These are phyloP conservation scores for Sclerotinia nivalis DNA, from an alignment of 2,329 filamentous ascomycete genomes.

Conservation along the genomic window DNA sequence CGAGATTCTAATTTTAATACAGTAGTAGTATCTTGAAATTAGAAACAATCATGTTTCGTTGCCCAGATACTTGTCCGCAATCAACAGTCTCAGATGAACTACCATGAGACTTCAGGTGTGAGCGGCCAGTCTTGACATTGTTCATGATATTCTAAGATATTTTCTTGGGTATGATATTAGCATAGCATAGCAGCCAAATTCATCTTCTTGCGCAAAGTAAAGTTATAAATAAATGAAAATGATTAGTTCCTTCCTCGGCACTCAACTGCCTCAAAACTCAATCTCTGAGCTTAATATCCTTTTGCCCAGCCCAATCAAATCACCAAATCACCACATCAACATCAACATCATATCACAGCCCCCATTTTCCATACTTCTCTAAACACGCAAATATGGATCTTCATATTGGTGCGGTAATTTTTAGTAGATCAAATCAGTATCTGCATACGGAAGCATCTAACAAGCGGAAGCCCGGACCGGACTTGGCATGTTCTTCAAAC, in stretches of 20 bases:
- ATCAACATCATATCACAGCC: not conserved
- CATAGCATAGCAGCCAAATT: not conserved
- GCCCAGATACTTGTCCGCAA: slow-evolving; percentile 7
- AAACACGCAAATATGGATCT: slow-evolving; percentile 10
- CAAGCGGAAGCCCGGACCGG: slow-evolving; percentile 9
- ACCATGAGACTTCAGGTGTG: not conserved
- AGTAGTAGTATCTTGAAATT: too few species aligned
- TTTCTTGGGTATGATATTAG: not conserved
- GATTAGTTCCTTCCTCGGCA: not conserved
- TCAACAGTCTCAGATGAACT: slow-evolving; percentile 9
- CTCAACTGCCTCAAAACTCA: slow-evolving; percentile 9
- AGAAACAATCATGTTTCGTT: not conserved
- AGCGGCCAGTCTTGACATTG: slow-evolving; percentile 6
- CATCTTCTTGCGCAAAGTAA: not conserved
- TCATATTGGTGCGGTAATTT: not conserved
- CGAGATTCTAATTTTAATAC: not conserved
- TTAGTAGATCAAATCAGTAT: not conserved
- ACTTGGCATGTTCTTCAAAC: slow-evolving; percentile 17
- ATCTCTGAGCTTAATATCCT: not conserved
- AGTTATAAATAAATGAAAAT: not conserved
- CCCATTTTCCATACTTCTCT: not conserved
- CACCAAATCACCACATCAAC: not conserved
- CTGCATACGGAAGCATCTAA: not conserved
- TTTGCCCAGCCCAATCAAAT: slow-evolving; percentile 4
- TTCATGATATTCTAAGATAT: not conserved